phyloP scores from a whole-genome alignment of 1,284 basidiomycete genomes.

The Hymenochaete sp. region DNA sequence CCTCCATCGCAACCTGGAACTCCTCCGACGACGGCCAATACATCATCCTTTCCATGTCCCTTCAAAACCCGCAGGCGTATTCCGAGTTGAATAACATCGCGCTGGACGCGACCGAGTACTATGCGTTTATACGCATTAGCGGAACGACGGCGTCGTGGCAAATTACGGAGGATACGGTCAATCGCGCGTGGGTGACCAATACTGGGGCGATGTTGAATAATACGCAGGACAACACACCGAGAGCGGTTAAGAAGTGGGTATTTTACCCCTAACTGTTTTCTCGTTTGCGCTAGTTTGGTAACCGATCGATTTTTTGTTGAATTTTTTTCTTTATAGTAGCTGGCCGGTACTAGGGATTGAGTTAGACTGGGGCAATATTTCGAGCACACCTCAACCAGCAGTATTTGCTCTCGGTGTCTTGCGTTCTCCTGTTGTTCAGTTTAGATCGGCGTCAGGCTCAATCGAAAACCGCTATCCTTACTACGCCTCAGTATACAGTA shows the following conservation, averaged over 20 bases:
- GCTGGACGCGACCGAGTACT: conserved; percentile 31
- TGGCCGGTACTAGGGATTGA: conserved; percentile 2
- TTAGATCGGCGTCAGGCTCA: conserved; percentile 6
- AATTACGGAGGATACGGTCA: conserved; percentile 8
- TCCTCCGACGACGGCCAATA: conserved; percentile 20
- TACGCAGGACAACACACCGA: conserved; percentile 2
- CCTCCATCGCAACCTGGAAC: conserved; percentile 26
- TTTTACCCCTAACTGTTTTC: too few species aligned
- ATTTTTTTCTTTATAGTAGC: conserved; percentile 1
- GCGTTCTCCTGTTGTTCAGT: conserved; percentile 7
- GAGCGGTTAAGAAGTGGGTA: conserved; percentile 7
- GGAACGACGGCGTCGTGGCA: conserved; percentile 11
- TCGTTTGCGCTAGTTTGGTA: too few species aligned
- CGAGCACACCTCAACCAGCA: not conserved
- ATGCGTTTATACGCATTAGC: conserved; percentile 22
- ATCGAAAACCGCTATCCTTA: conserved; percentile 26
- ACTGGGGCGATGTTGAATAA: conserved; percentile 6
- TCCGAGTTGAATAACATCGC: conserved; percentile 24
- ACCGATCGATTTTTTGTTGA: too few species aligned
- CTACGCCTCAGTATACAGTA: conserved; percentile 26
- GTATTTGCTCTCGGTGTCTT: conserved; percentile 8
- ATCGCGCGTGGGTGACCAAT: not conserved
- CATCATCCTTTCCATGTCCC: conserved; percentile 25
- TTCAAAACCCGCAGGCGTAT: conserved; percentile 19
- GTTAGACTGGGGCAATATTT: conserved; percentile 6